Base-by-base conservation (phyloP, 805 yeast species). In the Huiozyma naganishii region DNA sequence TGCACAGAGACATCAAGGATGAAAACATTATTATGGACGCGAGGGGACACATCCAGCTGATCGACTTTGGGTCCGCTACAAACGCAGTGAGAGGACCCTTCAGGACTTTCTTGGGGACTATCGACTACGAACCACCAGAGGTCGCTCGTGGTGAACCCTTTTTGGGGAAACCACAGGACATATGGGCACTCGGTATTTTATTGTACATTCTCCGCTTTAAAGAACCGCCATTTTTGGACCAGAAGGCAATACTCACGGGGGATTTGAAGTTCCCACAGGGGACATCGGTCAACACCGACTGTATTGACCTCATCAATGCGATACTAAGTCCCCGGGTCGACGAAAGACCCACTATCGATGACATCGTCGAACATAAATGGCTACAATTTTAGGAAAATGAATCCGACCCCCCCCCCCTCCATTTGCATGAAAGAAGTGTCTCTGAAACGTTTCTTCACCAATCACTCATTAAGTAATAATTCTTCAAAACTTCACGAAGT, bases 81-180 rank as follows among this genome's bases (percentile, higher is more conserved):
- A 85, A 85, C 59, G 74, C 79, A n/a, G 76, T 73, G 49, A 86
- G 78, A 63, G 97, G 97, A 0, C 97, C 97, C 3, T 90, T 90
- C 64, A 95, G 88, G 51, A 95, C 89, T 2, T 90, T 90, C 65
- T 97, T 90, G 1, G 97, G 98, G 1, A 90, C 98, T 0, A 78
- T 90, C 32, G 97, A 92, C 61, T 90, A 89, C 61, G 97, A 97
- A 0, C 92, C 97, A 0, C 97, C 98, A 0, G 98, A 90, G 61
- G 95, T 90, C 0, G 69, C 92, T 30, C 73, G 78, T 41, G 98
- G 97, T 1, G 79, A 78, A 46, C 80, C 87, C 27, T 92, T 90
- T 55, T 85, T 78, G 41, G 98, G 97, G 11, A 82, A 77, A 58
- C 90, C 95, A 2, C 98, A 90, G 61, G 98, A 90, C 64, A 80